Evolutionary conservation across 208 protist species (phyloP).

Genomic region (Spongospora subterranea): DNA sequence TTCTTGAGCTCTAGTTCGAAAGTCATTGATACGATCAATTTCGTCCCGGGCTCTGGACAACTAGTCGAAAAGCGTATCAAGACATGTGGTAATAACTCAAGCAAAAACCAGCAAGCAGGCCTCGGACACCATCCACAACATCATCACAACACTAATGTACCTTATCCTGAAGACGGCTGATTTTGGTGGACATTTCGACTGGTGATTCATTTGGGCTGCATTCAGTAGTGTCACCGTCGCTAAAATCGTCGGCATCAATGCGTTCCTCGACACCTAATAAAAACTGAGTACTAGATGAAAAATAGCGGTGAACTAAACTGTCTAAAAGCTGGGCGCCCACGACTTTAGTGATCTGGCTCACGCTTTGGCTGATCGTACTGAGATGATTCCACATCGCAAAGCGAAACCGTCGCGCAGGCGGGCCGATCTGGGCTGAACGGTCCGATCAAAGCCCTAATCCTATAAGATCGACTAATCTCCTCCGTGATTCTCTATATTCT

Average conservation of each 20-base stretch:
- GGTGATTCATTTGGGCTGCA: background rate
- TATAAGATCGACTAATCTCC: too few species aligned
- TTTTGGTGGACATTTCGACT: background rate
- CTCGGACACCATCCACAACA: background rate
- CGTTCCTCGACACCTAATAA: slow-evolving; percentile 23
- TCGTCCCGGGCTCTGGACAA: slow-evolving; percentile 1
- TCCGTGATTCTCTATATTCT: too few species aligned
- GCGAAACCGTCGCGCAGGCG: too few species aligned
- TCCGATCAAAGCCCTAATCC: too few species aligned
- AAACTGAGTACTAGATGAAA: too few species aligned
- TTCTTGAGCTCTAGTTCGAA: background rate
- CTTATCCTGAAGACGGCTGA: slow-evolving; percentile 20
- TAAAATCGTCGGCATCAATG: background rate
- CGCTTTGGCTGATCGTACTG: background rate
- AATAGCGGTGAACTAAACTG: too few species aligned
- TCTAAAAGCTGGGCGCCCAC: slow-evolving; percentile 31
- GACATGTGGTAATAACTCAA: too few species aligned
- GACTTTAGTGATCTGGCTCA: background rate
- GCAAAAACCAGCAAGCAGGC: background rate
- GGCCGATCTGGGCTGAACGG: too few species aligned
- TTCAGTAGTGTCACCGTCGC: slow-evolving; percentile 39
- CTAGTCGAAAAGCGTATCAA: background rate
- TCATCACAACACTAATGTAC: background rate
- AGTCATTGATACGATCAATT: slow-evolving; percentile 23
- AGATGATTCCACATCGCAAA: slow-evolving; percentile 51